These are phyloP conservation scores for Ustilago shanxiensis DNA, from an alignment of 1,284 basidiomycete species.

Conservation along the genomic window DNA sequence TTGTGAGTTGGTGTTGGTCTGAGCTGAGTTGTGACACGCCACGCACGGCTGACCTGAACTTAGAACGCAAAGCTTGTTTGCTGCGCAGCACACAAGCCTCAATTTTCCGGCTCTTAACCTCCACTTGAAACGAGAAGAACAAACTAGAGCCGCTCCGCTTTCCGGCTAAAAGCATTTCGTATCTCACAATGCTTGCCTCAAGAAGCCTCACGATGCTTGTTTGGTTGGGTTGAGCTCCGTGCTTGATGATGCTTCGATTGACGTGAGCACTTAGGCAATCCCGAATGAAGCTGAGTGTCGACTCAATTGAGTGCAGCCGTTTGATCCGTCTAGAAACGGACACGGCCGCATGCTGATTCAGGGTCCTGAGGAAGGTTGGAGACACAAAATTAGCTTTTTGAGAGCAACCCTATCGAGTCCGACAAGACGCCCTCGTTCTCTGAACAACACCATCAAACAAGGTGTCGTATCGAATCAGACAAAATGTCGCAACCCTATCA, in stretches of 20 bases:
- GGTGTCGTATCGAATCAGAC: neutral
- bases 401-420: neutral
- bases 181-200: neutral
- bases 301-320: neutral
- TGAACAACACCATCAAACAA: neutral
- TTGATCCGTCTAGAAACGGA: no score
- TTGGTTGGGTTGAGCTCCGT: neutral
- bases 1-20: slow-evolving; percentile 16
- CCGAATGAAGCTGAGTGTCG: neutral
- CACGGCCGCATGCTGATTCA: slow-evolving; percentile 1
- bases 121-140: slow-evolving; percentile 9
- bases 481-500: slow-evolving; percentile 28
- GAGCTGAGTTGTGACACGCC: slow-evolving; percentile 24
- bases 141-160: neutral
- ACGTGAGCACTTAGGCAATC: neutral
- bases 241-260: neutral
- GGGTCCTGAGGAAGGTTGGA: slow-evolving; percentile 2
- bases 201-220: neutral
- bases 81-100: neutral
- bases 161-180: neutral
- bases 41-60: slow-evolving; percentile 23
- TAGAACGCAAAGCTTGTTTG: neutral
- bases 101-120: slow-evolving; percentile 13
- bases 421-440: neutral
- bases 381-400: neutral